phyloP scores from a whole-genome alignment of 2,329 filamentous ascomycete species.

The Myriosclerotinia scirpicola region DNA sequence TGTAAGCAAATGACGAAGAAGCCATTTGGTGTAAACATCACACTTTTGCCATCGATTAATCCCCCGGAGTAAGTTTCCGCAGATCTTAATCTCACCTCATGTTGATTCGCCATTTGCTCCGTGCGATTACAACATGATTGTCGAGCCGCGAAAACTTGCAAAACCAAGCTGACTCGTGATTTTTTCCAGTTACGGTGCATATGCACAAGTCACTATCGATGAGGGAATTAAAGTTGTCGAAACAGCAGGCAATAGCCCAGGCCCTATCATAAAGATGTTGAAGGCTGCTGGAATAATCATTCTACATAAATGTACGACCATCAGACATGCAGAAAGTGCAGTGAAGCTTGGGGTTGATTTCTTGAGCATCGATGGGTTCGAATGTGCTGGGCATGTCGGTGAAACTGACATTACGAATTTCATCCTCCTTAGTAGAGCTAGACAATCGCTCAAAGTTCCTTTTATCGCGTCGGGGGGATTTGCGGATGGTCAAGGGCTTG shows the following conservation, averaged over 20 bases:
- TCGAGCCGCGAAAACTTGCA: conserved; percentile 11
- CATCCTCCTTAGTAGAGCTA: conserved; percentile 79
- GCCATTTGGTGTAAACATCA: conserved; percentile 93
- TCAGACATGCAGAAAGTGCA: conserved; percentile 87
- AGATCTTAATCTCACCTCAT: conserved; percentile 12
- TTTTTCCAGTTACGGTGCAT: conserved; percentile 65
- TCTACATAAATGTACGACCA: conserved; percentile 96
- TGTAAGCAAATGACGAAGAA: conserved; percentile 76
- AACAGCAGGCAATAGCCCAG: conserved; percentile 87
- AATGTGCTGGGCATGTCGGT: conserved; percentile 88
- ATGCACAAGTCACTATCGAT: conserved; percentile 89
- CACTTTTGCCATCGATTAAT: conserved; percentile 83
- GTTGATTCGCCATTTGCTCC: conserved; percentile 20
- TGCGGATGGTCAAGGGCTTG: conserved; percentile 89
- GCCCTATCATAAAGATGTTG: conserved; percentile 83
- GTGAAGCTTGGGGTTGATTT: conserved; percentile 96
- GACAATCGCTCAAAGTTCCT: conserved; percentile 79
- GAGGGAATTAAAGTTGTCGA: conserved; percentile 91
- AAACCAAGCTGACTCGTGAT: conserved; percentile 8
- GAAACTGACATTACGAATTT: conserved; percentile 89
- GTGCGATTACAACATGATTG: conserved; percentile 5
- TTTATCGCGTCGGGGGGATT: conserved; percentile 97
- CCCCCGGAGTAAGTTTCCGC: conserved; percentile 63
- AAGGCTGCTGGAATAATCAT: conserved; percentile 78
- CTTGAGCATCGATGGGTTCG: conserved; percentile 94